phyloP scores from a whole-genome alignment of 2,329 filamentous ascomycete genomes.

The Arthrinium puccinioides region DNA sequence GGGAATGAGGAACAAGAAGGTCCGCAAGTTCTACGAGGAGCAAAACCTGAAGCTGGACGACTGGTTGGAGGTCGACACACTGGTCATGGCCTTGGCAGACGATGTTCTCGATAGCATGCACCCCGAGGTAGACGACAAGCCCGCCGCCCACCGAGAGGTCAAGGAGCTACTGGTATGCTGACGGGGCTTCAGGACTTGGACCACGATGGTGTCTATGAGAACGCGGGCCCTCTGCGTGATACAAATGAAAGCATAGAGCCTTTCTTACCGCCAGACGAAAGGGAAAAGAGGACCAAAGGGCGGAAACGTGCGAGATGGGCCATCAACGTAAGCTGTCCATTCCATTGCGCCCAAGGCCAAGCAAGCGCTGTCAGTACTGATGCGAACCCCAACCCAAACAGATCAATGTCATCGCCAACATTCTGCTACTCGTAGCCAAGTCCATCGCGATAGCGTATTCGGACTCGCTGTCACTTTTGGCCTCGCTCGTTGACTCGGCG shows the following conservation, averaged over 20 bases:
- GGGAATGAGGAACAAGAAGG: slow-evolving; percentile 41
- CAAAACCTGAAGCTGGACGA: slow-evolving; percentile 49
- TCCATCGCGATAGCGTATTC: slow-evolving; percentile 46
- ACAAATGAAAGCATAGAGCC: slow-evolving; percentile 43
- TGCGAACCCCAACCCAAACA: no score
- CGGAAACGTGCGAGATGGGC: slow-evolving; percentile 45
- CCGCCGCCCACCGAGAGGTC: no score
- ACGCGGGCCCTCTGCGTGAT: slow-evolving; percentile 39
- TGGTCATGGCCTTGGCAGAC: slow-evolving; percentile 48
- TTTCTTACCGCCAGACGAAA: slow-evolving; percentile 48
- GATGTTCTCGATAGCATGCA: slow-evolving; percentile 43
- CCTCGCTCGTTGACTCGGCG: slow-evolving; percentile 54
- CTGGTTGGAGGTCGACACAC: slow-evolving; percentile 51
- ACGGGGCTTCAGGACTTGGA: slow-evolving; percentile 53
- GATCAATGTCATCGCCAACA: slow-evolving; percentile 54
- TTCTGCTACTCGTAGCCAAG: slow-evolving; percentile 48
- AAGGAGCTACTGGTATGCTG: no score
- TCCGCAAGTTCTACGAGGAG: slow-evolving; percentile 45
- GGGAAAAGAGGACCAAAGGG: slow-evolving; percentile 35
- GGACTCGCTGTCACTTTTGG: slow-evolving; percentile 52
- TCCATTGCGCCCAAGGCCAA: no score
- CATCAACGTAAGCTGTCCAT: slow-evolving; percentile 17
- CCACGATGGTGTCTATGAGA: slow-evolving; percentile 46
- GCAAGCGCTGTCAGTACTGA: no score
- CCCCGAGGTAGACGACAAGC: no score